Percentiles rank a stretch among this genome's conserved stretches.
These are phyloP conservation scores for Talaromyces atroroseus DNA, from an alignment of 2,329 filamentous ascomycete genomes.

Conservation along the genomic window DNA sequence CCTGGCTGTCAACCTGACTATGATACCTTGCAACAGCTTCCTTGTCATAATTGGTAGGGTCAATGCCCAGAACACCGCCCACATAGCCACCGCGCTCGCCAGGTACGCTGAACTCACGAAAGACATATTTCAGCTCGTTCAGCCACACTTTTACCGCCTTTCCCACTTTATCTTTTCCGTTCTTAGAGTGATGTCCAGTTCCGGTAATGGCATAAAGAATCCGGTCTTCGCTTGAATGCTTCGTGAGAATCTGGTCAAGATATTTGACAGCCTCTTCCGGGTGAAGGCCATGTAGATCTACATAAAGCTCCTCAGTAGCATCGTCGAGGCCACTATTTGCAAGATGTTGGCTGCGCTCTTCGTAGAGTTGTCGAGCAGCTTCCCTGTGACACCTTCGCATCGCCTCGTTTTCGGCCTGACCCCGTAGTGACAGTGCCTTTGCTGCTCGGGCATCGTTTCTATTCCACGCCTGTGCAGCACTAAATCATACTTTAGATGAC, in stretches of 20 bases:
- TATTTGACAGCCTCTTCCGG: slow-evolving; percentile 96
- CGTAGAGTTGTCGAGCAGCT: slow-evolving; percentile 84
- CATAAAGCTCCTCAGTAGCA: slow-evolving; percentile 69
- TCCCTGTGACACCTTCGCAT: slow-evolving; percentile 97
- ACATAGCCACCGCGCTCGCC: slow-evolving; percentile 80
- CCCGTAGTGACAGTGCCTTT: slow-evolving; percentile 87
- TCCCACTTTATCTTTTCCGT: slow-evolving; percentile 97
- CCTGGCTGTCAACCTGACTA: slow-evolving; percentile 20
- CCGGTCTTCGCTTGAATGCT: slow-evolving; percentile 65
- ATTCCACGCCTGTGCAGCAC: slow-evolving; percentile 97
- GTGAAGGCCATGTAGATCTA: slow-evolving; percentile 97
- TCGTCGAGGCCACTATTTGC: slow-evolving; percentile 38
- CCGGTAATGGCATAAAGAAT: slow-evolving; percentile 95
- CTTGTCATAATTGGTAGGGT: slow-evolving; percentile 55
- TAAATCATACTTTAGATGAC: slow-evolving; percentile 31
- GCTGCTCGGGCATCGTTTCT: slow-evolving; percentile 93
- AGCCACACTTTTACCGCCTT: slow-evolving; percentile 87
- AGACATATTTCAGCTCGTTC: slow-evolving; percentile 93
- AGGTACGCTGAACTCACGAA: slow-evolving; percentile 91
- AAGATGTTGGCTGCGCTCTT: slow-evolving; percentile 77
- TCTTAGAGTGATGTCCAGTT: slow-evolving; percentile 95
- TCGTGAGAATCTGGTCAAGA: slow-evolving; percentile 77
- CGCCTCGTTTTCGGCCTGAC: slow-evolving; percentile 92
- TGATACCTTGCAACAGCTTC: slow-evolving; percentile 22
- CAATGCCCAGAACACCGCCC: slow-evolving; percentile 60